Base-by-base conservation (phyloP, 2,329 filamentous ascomycete genomes). In the Dothiorella sarmentorum region DNA sequence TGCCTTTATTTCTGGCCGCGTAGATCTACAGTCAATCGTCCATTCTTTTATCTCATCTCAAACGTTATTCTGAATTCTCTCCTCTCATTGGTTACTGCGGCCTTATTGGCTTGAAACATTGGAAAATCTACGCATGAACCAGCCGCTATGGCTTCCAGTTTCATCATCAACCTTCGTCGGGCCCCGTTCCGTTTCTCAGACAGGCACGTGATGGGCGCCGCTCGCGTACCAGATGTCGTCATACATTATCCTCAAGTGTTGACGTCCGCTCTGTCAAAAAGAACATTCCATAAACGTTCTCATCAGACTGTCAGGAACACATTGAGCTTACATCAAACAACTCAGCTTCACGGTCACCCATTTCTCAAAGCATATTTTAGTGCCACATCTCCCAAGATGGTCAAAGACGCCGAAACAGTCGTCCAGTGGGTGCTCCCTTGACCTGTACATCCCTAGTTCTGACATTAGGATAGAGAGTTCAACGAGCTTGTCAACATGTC, bases 401-500 rank as follows among this genome's bases (percentile, higher is more conserved):
- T 80, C 60, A 82, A 82, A 69, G 76, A 78, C 66, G 74, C 74
- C 45, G 70, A 77, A 33, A 81, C 77, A 42, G 78, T 82, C 51
- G 80, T 82, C 63, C 63, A 77, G 78, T 79, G 63, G 62, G 67
- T 59, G 10, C 18, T 7, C 17, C n/a, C 10, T 33, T 31, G 7
- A 3, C 31, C 18, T 49, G 33, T 20, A 26, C 26, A 17, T 22
- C 31, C 35, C 31, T 18, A n/a, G 20, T 7, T 26, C 35, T 52
- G 15, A 38, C 11, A 22, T 18, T 42, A 17, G 43, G 52, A 29
- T 49, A 78, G 80, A 51, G 84, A 88, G 67, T 88, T 87, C 76
- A 86, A 87, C 61, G 77, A 82, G 37, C 71, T 86, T 45, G 83
- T 88, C 69, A 88, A 88, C 69, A 87, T 88, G 85, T 80, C 77